Base-by-base conservation (phyloP, 2,329 filamentous ascomycete genomes). In the Diaporthe destruens region DNA sequence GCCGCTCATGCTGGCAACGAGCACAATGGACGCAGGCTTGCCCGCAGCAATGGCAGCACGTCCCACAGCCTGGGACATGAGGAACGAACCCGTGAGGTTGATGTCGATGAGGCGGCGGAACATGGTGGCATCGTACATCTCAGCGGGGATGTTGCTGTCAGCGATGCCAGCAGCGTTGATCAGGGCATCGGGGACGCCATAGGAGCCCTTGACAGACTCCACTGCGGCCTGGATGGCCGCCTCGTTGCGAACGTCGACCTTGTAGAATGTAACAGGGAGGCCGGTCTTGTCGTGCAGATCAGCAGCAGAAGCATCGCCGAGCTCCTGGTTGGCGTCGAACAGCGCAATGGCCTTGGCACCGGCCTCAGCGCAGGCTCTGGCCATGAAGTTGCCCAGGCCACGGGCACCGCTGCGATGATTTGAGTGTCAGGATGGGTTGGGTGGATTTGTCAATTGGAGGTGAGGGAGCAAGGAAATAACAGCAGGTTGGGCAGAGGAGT, bases 101-200 rank as follows among this genome's bases (percentile, higher is more conserved):
- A 95, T 94, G 81, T 95, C 93, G 77, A 95, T 91, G 44, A 95
- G 88, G 71, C 90, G 90, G 63, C 92, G 91, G 88, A 94, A 95
- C 87, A 92, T 93, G 81, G 91, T 89, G 36, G 89, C 87, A 80
- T 93, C 90, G 84, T 95, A 95, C 25, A 86, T 90, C 87, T 95
- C 93, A 65, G 92, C 93, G 82, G 93, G 92, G 85, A 95, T 93
- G 87, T 95, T 95, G 80, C 92, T 94, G 81, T 95, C 93, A 75
- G 93, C 93, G 75, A 95, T 94, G 80, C 93, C 93, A 57, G 93
- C 93, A 63, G 92, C 91, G 85, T 94, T 94, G 84, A 95, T 88
- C n/a, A 95, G 86, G 42, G 94, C 90, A 78, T 95, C 91, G 16
- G 93, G 89, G 14, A 88, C 85, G 69, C 93, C 93, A 77, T 91